A percentile compares a stretch with the other conserved stretches of the same genome.
Conservation (phyloP, 1,139 yeast species). For the Kodamaea ohmeri region DNA sequence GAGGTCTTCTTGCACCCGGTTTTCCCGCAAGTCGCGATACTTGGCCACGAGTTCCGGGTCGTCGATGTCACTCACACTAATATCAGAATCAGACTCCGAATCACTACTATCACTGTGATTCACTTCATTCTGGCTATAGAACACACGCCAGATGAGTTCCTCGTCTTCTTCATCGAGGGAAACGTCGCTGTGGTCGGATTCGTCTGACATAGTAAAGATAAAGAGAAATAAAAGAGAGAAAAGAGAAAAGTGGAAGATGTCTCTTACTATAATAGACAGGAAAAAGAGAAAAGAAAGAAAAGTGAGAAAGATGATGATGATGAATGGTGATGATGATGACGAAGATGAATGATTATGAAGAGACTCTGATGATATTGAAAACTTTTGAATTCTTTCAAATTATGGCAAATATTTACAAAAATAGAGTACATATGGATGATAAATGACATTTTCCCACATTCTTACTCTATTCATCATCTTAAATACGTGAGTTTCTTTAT, state of each 20-base stretch:
- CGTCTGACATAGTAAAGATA: conserved; percentile 4
- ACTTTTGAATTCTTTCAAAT: too few species aligned
- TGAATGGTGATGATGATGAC: too few species aligned
- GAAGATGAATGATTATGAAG: too few species aligned
- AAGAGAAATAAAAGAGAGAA: neutral
- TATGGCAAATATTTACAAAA: too few species aligned
- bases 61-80: conserved; percentile 31
- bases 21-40: conserved; percentile 27
- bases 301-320: neutral
- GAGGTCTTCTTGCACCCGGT: conserved; percentile 24
- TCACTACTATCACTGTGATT: conserved; percentile 11
- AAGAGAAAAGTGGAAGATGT: neutral
- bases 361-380: too few species aligned
- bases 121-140: conserved; percentile 30
- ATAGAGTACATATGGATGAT: too few species aligned
- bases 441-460: too few species aligned
- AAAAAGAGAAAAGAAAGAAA: neutral
- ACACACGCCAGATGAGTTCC: conserved; percentile 46
- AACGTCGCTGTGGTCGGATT: conserved; percentile 23
- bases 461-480: too few species aligned
- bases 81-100: conserved; percentile 23
- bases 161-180: conserved; percentile 49
- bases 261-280: neutral
- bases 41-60: conserved; percentile 35
- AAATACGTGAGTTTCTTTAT: too few species aligned